Base-by-base conservation (phyloP, 352 stramenopile genomes). In the Aphanomyces invadans region DNA sequence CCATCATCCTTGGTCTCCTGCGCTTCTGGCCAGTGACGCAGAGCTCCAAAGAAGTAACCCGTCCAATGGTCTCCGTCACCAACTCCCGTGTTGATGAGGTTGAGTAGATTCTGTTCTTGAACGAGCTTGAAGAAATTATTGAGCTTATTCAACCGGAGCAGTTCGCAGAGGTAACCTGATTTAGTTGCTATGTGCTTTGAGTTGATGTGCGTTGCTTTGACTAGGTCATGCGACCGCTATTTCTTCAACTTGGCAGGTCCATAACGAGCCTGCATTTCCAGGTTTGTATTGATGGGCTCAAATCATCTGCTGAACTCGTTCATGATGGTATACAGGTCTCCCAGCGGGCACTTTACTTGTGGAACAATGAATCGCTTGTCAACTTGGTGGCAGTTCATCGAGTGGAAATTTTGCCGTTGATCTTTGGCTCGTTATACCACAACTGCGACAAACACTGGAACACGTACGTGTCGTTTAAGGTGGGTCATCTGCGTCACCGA, bases 41-140 rank as follows among this genome's bases (percentile, higher is more conserved):
- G 64, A 92, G 76, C 54, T 78, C 86, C 10, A 98, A 98, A 72
- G 89, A 98, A 76, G 75, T 83, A 42, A 7, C 36, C 36, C 15
- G 15, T 42, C 7, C 36, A 42, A 42, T 42, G 15, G 36, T 42
- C 7, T 42, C 36, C n/a, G n/a, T n/a, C n/a, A n/a, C n/a, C n/a
- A n/a, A n/a, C n/a, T n/a, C n/a, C n/a, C n/a, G n/a, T n/a, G n/a
- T n/a, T n/a, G n/a, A n/a, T n/a, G n/a, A n/a, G n/a, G 17, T 52
- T 52, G 44, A 7, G 69, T 70, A 96, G 75, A 89, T 95, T 49
- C 71, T 98, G 68, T 98, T 99, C 70, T 74, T 99, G 33, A 98
- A 98, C 70, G 96, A 99, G 73, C 81, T 99, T 1, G 97, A 99
- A 76, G 97, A 99, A 73, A 97, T 99, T 71, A 77, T 99, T 7